Conservation (phyloP, 1,139 yeast genomes). For the Taphrina confusa region DNA sequence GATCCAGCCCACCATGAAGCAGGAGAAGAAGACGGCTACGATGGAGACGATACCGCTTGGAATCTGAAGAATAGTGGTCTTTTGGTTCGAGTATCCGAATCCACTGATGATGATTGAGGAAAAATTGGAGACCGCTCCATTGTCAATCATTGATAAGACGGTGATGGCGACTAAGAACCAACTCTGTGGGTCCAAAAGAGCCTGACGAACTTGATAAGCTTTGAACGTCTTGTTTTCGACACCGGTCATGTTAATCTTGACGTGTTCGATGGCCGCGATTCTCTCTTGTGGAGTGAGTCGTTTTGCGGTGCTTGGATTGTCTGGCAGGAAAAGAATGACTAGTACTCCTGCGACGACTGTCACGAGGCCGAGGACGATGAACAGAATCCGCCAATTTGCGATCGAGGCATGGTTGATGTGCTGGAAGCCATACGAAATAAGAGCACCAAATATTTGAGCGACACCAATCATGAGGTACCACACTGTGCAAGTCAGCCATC, state of each 20-base stretch:
- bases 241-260: constrained; percentile 54
- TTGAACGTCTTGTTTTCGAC: constrained; percentile 13
- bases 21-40: constrained; percentile 39
- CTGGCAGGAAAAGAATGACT: constrained; percentile 55
- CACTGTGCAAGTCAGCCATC: constrained; percentile 40
- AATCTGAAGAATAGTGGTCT: constrained; percentile 42
- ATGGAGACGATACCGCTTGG: constrained; percentile 43
- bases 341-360: constrained; percentile 54
- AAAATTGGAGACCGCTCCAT: constrained; percentile 53
- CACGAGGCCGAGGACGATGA: constrained; percentile 52
- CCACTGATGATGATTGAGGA: constrained; percentile 43
- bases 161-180: constrained; percentile 52
- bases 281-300: constrained; percentile 52
- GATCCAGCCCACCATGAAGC: constrained; percentile 38
- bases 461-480: constrained; percentile 51
- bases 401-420: constrained; percentile 42
- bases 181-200: constrained; percentile 51
- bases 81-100: constrained; percentile 43
- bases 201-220: constrained; percentile 34
- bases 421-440: constrained; percentile 48
- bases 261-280: constrained; percentile 55
- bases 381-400: constrained; percentile 55
- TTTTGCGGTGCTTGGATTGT: constrained; percentile 48
- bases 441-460: constrained; percentile 51
- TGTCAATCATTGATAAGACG: constrained; percentile 51